phyloP scores from a whole-genome alignment of 2,329 filamentous ascomycete species.

The Colletotrichum sp. region DNA sequence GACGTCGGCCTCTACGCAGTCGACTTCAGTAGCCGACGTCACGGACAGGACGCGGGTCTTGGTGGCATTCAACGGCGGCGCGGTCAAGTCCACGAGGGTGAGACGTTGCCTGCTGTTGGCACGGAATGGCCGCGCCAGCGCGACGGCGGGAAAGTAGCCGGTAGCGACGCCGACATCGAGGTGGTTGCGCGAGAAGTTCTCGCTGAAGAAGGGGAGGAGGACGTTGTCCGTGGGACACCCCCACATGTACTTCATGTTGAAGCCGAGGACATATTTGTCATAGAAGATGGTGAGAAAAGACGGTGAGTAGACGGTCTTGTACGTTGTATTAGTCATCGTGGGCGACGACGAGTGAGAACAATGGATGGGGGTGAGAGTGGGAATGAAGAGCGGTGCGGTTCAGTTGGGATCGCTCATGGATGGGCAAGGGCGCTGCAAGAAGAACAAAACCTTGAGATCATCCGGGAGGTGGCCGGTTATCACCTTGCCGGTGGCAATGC shows the following conservation, averaged over 20 bases:
- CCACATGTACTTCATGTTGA: conserved; percentile 42
- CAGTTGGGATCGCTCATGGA: neutral
- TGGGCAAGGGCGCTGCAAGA: neutral
- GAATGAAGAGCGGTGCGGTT: neutral
- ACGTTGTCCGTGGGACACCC: conserved; percentile 32
- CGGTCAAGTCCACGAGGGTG: conserved; percentile 41
- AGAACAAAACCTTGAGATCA: neutral
- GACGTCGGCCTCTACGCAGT: conserved; percentile 39
- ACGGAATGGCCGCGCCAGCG: conserved; percentile 25
- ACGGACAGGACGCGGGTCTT: conserved; percentile 27
- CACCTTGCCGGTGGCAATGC: neutral
- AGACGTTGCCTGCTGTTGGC: conserved; percentile 29
- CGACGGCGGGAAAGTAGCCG: conserved; percentile 39
- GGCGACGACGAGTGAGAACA: neutral
- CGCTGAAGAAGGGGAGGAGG: conserved; percentile 38
- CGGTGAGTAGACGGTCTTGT: conserved; percentile 4
- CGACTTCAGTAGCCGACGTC: conserved; percentile 25
- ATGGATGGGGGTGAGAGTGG: neutral
- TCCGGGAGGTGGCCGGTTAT: neutral
- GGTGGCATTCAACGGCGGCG: conserved; percentile 34
- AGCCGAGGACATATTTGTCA: conserved; percentile 36
- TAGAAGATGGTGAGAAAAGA: conserved; percentile 28
- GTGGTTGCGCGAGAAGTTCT: conserved; percentile 38
- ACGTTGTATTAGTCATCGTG: conserved; percentile 7
- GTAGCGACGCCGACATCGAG: conserved; percentile 46